A percentile compares a stretch with the other conserved stretches of the same genome.
These are phyloP conservation scores for Phytopythium oedochilum DNA, from an alignment of 352 stramenopile genomes.

Conservation along the genomic window DNA sequence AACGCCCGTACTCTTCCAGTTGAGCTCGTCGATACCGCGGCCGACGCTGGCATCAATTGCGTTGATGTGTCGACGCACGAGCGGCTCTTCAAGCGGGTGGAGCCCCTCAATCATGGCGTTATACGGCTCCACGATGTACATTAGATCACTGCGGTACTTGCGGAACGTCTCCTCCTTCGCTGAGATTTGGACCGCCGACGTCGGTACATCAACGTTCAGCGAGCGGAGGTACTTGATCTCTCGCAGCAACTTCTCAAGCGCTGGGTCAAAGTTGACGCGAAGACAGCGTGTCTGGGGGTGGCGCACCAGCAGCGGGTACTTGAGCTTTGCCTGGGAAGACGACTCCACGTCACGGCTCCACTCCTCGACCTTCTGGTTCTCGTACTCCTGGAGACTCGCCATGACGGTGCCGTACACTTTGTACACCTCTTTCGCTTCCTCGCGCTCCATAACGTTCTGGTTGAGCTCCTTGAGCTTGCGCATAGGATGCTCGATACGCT, in stretches of 20 bases:
- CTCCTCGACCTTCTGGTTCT: constrained; percentile 96
- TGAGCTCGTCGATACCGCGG: constrained; percentile 92
- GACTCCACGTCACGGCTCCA: constrained; percentile 95
- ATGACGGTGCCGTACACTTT: constrained; percentile 97
- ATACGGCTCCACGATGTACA: constrained; percentile 98
- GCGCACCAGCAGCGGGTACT: constrained; percentile 91
- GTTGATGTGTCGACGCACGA: constrained; percentile 93
- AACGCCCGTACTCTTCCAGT: constrained; percentile 93
- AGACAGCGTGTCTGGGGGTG: constrained; percentile 89
- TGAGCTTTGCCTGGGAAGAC: constrained; percentile 94
- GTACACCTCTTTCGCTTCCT: constrained; percentile 98
- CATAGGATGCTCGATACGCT: constrained; percentile 96
- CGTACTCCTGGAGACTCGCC: constrained; percentile 95
- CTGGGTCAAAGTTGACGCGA: constrained; percentile 97
- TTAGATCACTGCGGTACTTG: constrained; percentile 94
- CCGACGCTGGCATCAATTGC: constrained; percentile 95
- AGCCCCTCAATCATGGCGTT: constrained; percentile 96
- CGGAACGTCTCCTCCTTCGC: constrained; percentile 94
- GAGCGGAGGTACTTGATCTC: constrained; percentile 98
- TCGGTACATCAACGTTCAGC: constrained; percentile 93
- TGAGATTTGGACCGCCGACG: constrained; percentile 94
- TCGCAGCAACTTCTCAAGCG: constrained; percentile 94
- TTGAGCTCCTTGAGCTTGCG: constrained; percentile 96
- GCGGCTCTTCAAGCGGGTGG: constrained; percentile 95
- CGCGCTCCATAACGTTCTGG: constrained; percentile 95